phyloP scores from a whole-genome alignment of 805 yeast genomes.

The Saturnispora saitoi region DNA sequence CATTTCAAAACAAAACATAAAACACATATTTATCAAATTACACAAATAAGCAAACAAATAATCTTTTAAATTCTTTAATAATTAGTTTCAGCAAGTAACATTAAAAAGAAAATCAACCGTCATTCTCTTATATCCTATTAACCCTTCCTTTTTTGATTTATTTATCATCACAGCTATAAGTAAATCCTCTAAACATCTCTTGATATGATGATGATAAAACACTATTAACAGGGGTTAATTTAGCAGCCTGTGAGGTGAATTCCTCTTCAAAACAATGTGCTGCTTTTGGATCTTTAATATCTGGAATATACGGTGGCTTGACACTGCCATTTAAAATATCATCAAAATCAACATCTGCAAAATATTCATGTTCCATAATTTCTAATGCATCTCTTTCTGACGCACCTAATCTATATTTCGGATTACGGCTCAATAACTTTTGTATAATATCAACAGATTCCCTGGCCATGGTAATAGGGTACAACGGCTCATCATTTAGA shows the following conservation, averaged over 20 bases:
- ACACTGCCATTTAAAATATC: slow-evolving; percentile 66
- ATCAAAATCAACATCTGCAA: slow-evolving; percentile 82
- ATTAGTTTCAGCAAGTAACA: not conserved
- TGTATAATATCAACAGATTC: slow-evolving; percentile 93
- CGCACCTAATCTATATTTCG: slow-evolving; percentile 73
- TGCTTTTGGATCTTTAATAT: slow-evolving; percentile 78
- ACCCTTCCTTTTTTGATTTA: not conserved
- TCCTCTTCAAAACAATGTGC: slow-evolving; percentile 90
- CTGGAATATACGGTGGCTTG: slow-evolving; percentile 87
- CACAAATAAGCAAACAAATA: not conserved
- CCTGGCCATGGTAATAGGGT: slow-evolving; percentile 95
- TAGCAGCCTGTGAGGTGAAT: slow-evolving; percentile 89
- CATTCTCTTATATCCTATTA: not conserved
- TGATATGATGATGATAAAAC: slow-evolving; percentile 80
- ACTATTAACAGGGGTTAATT: slow-evolving; percentile 89
- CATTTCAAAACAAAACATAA: not conserved
- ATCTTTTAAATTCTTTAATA: not conserved
- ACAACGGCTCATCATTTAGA: slow-evolving; percentile 89
- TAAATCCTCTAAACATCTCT: slow-evolving; percentile 95
- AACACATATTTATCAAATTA: not conserved
- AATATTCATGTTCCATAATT: slow-evolving; percentile 92
- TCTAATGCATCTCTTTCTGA: slow-evolving; percentile 86
- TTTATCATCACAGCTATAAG: slow-evolving; percentile 63
- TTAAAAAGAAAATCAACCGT: no score
- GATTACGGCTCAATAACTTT: slow-evolving; percentile 85